Evolutionary conservation across 768 basidiomycete genomes (phyloP), one percentile per base, ranked within the genome.

Genomic region (Pisolithus microcarpus): DNA sequence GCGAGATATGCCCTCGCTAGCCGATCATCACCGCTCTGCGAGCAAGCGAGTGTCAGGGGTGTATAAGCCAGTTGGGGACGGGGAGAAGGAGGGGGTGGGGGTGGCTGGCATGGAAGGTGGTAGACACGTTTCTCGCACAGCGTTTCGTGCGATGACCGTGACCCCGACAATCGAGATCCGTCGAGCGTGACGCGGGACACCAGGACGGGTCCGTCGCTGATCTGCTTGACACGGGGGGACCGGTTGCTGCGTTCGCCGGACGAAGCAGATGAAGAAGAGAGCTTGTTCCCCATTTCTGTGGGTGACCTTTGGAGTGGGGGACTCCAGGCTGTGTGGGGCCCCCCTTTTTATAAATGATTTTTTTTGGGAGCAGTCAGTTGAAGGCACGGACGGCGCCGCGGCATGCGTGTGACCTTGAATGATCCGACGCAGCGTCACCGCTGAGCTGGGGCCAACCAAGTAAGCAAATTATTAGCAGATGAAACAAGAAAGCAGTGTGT

Each of bases 1-100:
- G 63, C 61, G 18, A 70, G 63, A 62, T 79, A 82, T 18, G 78
- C 75, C 30, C 58, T 56, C 23, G 68, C 64, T 6, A 72, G 13
- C 15, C 34, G 34, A 34, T 15, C 70, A 50, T 71, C 70, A 50
- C 69, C 67, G 4, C 71, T 58, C 34, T 61, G 59, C 1, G 53
- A 55, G 38, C 19, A 47, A 10, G 51, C 52, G 54, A 56, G 59
- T 23, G 49, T 61, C 46, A 48, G 70, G 51, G 55, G 63, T 31
- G 59, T 67, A 62, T 66, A 65, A 46, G 58, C 44, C 21, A 48
- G 39, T 30, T 46, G 46, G 3, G 52, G 23, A 6, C 40, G 52
- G 1, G 46, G 46, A 19, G 7, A 31, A 0, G 52, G 19, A 43
- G 51, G 36, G 30, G 39, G 16, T 2, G 38, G 44, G n/a, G 9